phyloP scores from a whole-genome alignment of 2,329 filamentous ascomycete genomes.

The Rhynchosporium secalis region DNA sequence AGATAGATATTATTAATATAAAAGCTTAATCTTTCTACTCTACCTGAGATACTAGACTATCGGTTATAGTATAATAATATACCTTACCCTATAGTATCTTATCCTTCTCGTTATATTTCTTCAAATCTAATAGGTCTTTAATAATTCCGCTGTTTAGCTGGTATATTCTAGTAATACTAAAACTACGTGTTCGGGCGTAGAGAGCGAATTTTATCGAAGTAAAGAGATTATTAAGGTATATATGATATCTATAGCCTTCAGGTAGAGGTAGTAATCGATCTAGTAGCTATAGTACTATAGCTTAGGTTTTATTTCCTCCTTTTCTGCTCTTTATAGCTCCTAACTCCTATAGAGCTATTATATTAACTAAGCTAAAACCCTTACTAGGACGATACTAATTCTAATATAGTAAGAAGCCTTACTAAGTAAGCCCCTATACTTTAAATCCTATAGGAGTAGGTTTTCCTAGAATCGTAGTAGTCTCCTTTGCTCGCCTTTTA shows the following conservation, averaged over 20 bases:
- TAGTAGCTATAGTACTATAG: not conserved
- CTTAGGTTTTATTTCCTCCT: not conserved
- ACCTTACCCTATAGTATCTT: slow-evolving; percentile 9
- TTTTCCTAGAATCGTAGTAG: not conserved
- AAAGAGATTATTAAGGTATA: not conserved
- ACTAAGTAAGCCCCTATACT: not conserved
- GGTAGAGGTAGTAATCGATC: not conserved
- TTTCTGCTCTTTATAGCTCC: not conserved
- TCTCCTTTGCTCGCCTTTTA: not conserved
- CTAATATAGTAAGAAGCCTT: not conserved
- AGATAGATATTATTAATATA: slow-evolving; percentile 14
- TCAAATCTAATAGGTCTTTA: not conserved
- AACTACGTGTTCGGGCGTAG: not conserved
- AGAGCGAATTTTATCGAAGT: not conserved
- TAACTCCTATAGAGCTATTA: not conserved
- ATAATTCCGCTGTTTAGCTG: not conserved
- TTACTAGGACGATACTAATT: not conserved
- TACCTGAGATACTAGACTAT: slow-evolving; percentile 2
- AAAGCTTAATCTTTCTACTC: not conserved
- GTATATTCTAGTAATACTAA: not conserved
- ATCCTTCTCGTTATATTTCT: slow-evolving; percentile 13
- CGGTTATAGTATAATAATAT: slow-evolving; percentile 5
- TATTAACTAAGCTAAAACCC: not conserved
- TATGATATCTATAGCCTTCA: not conserved
- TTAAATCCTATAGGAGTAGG: not conserved